A percentile compares a stretch with the other conserved stretches of the same genome.
phyloP scores from a whole-genome alignment of 345 rosid species.

The Anastatica hierochuntica region DNA sequence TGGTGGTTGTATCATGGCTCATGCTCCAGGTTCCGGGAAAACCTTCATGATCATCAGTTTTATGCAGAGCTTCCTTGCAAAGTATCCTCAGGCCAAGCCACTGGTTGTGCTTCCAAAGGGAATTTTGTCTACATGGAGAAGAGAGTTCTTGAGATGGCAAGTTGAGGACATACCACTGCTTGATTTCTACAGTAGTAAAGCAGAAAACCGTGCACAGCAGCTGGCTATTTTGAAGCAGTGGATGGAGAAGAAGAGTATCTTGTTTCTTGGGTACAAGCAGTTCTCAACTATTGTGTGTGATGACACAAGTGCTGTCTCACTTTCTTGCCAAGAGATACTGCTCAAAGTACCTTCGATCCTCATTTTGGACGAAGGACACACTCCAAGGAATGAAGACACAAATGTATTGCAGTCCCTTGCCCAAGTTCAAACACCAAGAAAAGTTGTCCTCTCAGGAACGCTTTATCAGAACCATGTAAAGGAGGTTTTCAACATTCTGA shows the following conservation, averaged over 20 bases:
- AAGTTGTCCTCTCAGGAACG: constrained; percentile 90
- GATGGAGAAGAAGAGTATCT: constrained; percentile 71
- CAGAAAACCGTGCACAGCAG: constrained; percentile 69
- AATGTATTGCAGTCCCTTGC: constrained; percentile 78
- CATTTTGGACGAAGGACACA: constrained; percentile 94
- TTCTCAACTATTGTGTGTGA: constrained; percentile 81
- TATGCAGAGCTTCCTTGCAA: constrained; percentile 89
- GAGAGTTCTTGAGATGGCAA: constrained; percentile 80
- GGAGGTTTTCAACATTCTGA: constrained; percentile 81
- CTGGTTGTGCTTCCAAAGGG: constrained; percentile 89
- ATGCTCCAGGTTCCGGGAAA: constrained; percentile 99
- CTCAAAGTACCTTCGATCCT: constrained; percentile 66
- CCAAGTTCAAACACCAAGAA: constrained; percentile 72
- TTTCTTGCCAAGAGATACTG: constrained; percentile 65
- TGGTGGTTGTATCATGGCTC: constrained; percentile 93
- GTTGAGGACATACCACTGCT: constrained; percentile 73
- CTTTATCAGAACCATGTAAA: constrained; percentile 91
- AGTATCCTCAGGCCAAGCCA: constrained; percentile 79
- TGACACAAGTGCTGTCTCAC: constrained; percentile 23
- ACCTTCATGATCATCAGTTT: constrained; percentile 96
- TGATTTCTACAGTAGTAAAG: constrained; percentile 76
- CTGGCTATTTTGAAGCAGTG: constrained; percentile 64
- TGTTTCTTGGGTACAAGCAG: constrained; percentile 91
- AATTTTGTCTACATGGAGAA: constrained; percentile 79
- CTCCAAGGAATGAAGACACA: constrained; percentile 85